Conservation (phyloP, 345 rosid species). For the Eucalyptus virginea region DNA sequence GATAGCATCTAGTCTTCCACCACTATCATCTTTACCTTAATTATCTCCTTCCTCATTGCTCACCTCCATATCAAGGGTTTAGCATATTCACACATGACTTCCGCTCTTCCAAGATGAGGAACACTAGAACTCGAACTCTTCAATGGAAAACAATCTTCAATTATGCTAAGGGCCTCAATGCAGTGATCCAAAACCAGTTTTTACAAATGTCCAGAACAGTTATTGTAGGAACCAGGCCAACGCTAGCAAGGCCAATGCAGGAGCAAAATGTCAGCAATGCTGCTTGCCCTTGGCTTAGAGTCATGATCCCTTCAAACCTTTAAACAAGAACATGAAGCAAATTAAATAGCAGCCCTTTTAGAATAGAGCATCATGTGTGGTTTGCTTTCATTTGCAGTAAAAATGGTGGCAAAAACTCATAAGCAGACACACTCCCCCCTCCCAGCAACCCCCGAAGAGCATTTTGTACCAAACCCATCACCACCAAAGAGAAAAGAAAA, state of each 20-base stretch:
- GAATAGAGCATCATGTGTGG: too few species aligned
- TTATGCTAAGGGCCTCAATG: slow-evolving; percentile 12
- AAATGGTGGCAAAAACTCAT: too few species aligned
- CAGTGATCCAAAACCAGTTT: slow-evolving; percentile 76
- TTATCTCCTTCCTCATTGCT: slow-evolving; percentile 84
- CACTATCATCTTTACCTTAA: slow-evolving; percentile 61
- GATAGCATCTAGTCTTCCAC: slow-evolving; percentile 31
- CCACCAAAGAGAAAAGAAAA: too few species aligned
- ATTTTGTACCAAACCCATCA: too few species aligned
- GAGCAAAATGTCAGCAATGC: slow-evolving; percentile 89
- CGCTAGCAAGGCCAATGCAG: slow-evolving; percentile 85
- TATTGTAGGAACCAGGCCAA: slow-evolving; percentile 74
- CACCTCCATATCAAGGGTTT: slow-evolving; percentile 24
- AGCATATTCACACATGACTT: neutral
- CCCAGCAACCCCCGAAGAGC: too few species aligned
- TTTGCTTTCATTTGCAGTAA: too few species aligned
- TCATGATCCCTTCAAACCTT: slow-evolving; percentile 83
- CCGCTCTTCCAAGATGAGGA: too few species aligned
- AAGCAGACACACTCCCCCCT: too few species aligned
- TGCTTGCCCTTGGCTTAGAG: slow-evolving; percentile 83
- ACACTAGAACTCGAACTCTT: slow-evolving; percentile 20
- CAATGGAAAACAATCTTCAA: slow-evolving; percentile 31
- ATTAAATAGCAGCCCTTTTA: too few species aligned
- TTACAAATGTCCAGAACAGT: slow-evolving; percentile 52
- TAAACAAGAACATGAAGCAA: neutral